Percentiles rank a stretch among this genome's conserved stretches.
phyloP scores from a whole-genome alignment of 352 stramenopile species.

The Phytophthora quininea region DNA sequence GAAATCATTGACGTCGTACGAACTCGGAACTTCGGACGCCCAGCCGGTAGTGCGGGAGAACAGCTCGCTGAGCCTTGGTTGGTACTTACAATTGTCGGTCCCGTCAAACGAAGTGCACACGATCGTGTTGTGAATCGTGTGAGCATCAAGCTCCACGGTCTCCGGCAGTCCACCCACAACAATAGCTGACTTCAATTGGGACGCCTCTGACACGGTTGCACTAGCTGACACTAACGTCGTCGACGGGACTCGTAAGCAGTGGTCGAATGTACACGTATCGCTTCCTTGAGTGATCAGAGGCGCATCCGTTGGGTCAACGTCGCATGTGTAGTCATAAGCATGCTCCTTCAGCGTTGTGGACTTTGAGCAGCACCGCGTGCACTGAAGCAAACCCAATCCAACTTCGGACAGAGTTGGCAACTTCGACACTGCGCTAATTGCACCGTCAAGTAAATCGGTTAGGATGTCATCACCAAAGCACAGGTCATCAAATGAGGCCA shows the following conservation, averaged over 20 bases:
- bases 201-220: slow-evolving; percentile 3
- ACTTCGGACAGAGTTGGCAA: no score
- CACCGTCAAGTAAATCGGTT: slow-evolving; percentile 7
- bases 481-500: not conserved
- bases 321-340: slow-evolving; percentile 33
- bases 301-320: not conserved
- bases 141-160: not conserved
- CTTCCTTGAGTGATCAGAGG: slow-evolving; percentile 10
- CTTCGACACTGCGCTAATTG: no score
- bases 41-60: slow-evolving; percentile 11
- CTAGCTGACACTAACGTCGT: slow-evolving; percentile 4
- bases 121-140: slow-evolving; percentile 22
- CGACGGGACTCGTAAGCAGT: slow-evolving; percentile 20
- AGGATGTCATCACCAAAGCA: slow-evolving; percentile 19
- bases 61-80: slow-evolving; percentile 10
- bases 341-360: slow-evolving; percentile 17
- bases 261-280: slow-evolving; percentile 18
- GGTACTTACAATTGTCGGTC: slow-evolving; percentile 20
- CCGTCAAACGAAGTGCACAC: slow-evolving; percentile 19
- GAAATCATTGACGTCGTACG: slow-evolving; percentile 14
- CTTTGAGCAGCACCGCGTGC: slow-evolving; percentile 31
- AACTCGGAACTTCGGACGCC: not conserved
- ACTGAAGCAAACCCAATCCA: slow-evolving; percentile 15
- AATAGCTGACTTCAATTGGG: slow-evolving; percentile 3
- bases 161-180: slow-evolving; percentile 14